Conservation (phyloP, 192 early-diverging fungal genomes). For the Backusella morwellensis region DNA sequence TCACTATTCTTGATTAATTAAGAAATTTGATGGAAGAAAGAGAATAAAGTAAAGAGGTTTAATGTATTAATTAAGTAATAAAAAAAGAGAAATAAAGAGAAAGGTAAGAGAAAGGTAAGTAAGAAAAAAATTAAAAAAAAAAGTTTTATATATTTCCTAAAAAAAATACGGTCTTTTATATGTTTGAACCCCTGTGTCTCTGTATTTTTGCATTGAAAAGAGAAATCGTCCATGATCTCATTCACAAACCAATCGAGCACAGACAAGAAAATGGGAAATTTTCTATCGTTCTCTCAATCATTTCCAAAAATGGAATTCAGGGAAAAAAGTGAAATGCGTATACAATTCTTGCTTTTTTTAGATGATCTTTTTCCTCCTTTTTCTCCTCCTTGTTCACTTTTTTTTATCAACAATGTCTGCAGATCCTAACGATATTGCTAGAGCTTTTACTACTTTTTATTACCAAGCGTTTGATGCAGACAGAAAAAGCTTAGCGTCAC, state of each 20-base stretch:
- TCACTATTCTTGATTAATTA: not conserved
- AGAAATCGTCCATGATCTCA: conserved; percentile 5
- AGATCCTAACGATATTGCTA: conserved; percentile 46
- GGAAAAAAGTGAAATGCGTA: not conserved
- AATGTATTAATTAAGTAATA: not conserved
- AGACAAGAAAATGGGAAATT: not conserved
- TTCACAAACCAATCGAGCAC: not conserved
- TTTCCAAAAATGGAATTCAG: not conserved
- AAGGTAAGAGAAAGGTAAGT: not conserved
- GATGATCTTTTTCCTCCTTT: not conserved
- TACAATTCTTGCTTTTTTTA: not conserved
- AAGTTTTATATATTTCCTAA: not conserved
- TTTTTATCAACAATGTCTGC: not conserved
- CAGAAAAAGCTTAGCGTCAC: conserved; percentile 57
- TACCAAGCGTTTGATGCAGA: conserved; percentile 82
- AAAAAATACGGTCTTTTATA: not conserved
- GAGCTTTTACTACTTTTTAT: conserved; percentile 83
- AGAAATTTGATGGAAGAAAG: not conserved
- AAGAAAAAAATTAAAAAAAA: not conserved
- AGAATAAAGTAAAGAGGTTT: not conserved
- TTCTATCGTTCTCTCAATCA: not conserved
- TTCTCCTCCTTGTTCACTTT: not conserved
- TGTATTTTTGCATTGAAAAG: not conserved
- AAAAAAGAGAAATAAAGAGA: not conserved
- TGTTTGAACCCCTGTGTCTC: not conserved